phyloP scores from a whole-genome alignment of 1,284 basidiomycete genomes.

The Rhodotorula sp. region DNA sequence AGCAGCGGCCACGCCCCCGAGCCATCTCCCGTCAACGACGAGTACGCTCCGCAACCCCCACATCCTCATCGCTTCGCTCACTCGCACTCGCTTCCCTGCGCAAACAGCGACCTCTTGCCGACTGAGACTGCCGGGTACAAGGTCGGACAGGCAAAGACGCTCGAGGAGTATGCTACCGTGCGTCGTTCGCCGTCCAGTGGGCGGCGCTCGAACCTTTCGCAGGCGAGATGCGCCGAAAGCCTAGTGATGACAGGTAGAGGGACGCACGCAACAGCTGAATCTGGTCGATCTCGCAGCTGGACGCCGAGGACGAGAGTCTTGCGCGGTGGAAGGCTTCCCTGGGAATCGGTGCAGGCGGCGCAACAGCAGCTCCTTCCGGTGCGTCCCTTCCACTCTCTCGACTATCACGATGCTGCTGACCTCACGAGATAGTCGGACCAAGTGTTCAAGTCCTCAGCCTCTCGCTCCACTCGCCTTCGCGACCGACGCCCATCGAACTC shows the following conservation, averaged over 20 bases:
- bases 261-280: constrained; percentile 3
- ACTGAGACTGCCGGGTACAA: constrained; percentile 40
- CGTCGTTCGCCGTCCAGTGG: constrained; percentile 28
- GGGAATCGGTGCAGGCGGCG: constrained; percentile 65
- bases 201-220: not conserved
- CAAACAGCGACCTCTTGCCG: constrained; percentile 21
- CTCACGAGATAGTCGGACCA: constrained; percentile 13
- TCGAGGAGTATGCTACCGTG: constrained; percentile 55
- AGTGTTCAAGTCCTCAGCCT: constrained; percentile 44
- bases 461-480: constrained; percentile 53
- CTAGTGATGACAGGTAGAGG: constrained; percentile 34
- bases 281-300: constrained; percentile 56
- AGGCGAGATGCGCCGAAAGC: not conserved
- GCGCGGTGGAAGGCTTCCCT: constrained; percentile 84
- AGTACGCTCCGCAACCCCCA: constrained; percentile 4
- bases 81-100: not conserved
- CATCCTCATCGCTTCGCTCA: not conserved
- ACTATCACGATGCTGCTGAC: not conserved
- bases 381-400: not conserved
- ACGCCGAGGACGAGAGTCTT: constrained; percentile 76
- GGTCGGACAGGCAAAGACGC: constrained; percentile 52
- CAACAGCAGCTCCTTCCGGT: constrained; percentile 37
- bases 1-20: constrained; percentile 26
- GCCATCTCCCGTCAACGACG: constrained; percentile 26
- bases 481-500: constrained; percentile 52